Evolutionary conservation across 768 basidiomycete species (phyloP).

Genomic region (Mycena capillaripes): DNA sequence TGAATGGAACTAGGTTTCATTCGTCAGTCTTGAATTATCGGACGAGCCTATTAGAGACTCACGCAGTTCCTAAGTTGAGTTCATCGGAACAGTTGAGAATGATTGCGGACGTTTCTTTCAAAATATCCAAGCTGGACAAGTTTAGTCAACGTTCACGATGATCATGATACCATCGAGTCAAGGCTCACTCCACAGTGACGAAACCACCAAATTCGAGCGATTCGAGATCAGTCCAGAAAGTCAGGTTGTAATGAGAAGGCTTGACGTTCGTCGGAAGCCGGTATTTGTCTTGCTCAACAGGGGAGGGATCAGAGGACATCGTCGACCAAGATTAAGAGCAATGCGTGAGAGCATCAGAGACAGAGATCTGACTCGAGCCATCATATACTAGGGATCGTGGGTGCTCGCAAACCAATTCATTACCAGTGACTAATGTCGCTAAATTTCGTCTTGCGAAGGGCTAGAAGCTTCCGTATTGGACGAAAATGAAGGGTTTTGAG

Average conservation of each 20-base stretch:
- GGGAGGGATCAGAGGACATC: neutral
- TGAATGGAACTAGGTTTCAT: constrained; percentile 47
- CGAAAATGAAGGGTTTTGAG: no score
- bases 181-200: constrained; percentile 74
- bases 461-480: no score
- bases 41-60: neutral
- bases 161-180: neutral
- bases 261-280: neutral
- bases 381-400: neutral
- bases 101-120: constrained; percentile 69
- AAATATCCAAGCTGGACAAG: constrained; percentile 78
- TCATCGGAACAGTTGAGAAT: constrained; percentile 73
- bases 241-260: constrained; percentile 81
- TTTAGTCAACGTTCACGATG: neutral
- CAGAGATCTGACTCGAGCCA: neutral
- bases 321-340: neutral
- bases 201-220: constrained; percentile 82
- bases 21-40: neutral
- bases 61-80: constrained; percentile 68
- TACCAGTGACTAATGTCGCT: no score
- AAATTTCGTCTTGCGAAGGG: no score
- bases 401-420: no score
- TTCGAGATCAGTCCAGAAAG: constrained; percentile 86
- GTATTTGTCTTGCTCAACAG: neutral
- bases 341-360: neutral